Conservation (phyloP, 2,329 filamentous ascomycete species). For the Cercospora zeina region DNA sequence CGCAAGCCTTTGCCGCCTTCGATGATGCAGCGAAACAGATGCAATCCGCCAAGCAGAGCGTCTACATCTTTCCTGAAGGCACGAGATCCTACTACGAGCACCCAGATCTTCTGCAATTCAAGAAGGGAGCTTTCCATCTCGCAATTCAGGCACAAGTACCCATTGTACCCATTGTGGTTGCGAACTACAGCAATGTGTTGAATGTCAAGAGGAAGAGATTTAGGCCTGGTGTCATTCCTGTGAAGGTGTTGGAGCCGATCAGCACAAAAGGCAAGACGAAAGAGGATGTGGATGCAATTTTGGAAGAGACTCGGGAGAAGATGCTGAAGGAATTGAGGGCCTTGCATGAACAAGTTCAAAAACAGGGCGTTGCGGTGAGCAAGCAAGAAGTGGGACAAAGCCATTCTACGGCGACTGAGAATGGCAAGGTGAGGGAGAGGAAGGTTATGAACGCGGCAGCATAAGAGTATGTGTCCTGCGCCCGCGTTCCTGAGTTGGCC, state of each 20-base stretch:
- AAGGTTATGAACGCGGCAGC: conserved; percentile 25
- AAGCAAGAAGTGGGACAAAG: conserved; percentile 19
- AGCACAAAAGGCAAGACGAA: conserved; percentile 70
- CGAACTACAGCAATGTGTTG: conserved; percentile 53
- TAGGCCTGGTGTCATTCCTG: conserved; percentile 57
- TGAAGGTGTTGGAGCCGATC: conserved; percentile 74
- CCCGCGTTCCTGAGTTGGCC: neutral
- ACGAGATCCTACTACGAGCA: conserved; percentile 86
- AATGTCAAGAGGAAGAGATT: conserved; percentile 49
- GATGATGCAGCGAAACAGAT: conserved; percentile 80
- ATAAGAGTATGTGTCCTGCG: conserved; percentile 3
- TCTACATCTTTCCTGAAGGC: conserved; percentile 89
- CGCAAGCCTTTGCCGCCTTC: conserved; percentile 82
- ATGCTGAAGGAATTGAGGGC: conserved; percentile 66
- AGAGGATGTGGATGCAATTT: conserved; percentile 75
- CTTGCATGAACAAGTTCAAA: conserved; percentile 41
- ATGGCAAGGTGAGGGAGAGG: conserved; percentile 22
- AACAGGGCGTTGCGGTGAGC: conserved; percentile 30
- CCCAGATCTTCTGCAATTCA: conserved; percentile 86
- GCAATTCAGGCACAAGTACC: conserved; percentile 92
- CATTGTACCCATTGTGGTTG: conserved; percentile 74
- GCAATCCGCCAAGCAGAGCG: conserved; percentile 62
- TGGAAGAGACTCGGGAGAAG: conserved; percentile 65
- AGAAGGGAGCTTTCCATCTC: conserved; percentile 97
- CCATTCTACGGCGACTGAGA: conserved; percentile 24